A percentile compares a stretch with the other conserved stretches of the same genome.
Evolutionary conservation across 306 rosid genomes (phyloP).

Genomic region (Malus orientalis): DNA sequence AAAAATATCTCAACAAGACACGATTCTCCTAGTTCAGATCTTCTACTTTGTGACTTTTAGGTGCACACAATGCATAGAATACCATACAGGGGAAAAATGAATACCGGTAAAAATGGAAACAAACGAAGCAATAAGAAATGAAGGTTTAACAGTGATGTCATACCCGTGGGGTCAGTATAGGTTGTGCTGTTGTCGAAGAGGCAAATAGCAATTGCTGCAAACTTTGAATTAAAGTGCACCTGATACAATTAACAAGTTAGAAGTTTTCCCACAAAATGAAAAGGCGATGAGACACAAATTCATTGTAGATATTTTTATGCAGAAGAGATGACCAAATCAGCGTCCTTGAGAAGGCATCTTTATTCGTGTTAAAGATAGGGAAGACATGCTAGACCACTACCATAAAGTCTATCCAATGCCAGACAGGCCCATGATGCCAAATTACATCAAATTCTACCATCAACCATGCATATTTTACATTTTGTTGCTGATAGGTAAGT

Average conservation of each 20-base stretch:
- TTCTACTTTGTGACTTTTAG: background rate
- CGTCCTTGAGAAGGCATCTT: background rate
- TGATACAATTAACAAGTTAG: constrained; percentile 5
- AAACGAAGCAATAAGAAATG: background rate
- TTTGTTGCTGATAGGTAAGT: constrained; percentile 71
- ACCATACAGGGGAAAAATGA: no score
- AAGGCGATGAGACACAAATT: background rate
- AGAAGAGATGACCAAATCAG: background rate
- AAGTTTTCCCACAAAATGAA: background rate
- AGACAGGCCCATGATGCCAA: background rate
- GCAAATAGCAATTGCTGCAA: constrained; percentile 90
- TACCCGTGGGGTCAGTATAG: constrained; percentile 94
- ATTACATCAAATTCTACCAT: background rate
- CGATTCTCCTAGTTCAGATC: background rate
- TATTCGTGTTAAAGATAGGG: no score
- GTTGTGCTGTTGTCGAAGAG: constrained; percentile 96
- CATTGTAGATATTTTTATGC: background rate
- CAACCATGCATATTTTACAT: background rate
- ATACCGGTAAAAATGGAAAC: no score
- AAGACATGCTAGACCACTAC: background rate
- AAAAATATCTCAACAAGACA: background rate
- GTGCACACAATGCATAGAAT: no score
- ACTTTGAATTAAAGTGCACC: constrained; percentile 93
- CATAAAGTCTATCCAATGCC: background rate
- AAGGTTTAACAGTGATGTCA: constrained; percentile 4